A percentile compares a stretch with the other conserved stretches of the same genome.
Conservation (phyloP, 1,284 basidiomycete genomes). For the Ceratobasidium sp. region DNA sequence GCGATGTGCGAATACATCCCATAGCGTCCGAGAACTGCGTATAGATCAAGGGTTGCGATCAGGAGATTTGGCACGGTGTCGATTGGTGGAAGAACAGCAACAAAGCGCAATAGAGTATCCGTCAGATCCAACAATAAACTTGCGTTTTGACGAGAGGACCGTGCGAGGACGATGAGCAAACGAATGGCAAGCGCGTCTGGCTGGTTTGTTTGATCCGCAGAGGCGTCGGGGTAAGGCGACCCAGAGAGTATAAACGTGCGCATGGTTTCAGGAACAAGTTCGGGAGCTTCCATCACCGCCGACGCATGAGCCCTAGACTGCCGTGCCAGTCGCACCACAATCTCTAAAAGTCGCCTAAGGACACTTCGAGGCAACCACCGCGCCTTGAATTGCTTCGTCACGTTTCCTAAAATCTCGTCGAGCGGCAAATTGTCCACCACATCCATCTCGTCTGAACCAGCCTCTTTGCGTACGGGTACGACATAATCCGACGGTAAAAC, state of each 20-base stretch:
- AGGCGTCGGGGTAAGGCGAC: constrained; percentile 56
- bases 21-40: constrained; percentile 77
- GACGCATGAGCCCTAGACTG: constrained; percentile 70
- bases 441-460: constrained; percentile 28
- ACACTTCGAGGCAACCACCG: constrained; percentile 64
- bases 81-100: constrained; percentile 70
- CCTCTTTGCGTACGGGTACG: constrained; percentile 9
- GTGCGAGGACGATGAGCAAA: constrained; percentile 72
- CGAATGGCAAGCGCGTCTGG: constrained; percentile 67
- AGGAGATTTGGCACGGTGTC: constrained; percentile 67
- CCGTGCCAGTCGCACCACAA: constrained; percentile 73
- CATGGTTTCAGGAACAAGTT: constrained; percentile 66
- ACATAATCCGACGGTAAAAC: constrained; percentile 45
- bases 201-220: constrained; percentile 52
- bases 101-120: constrained; percentile 81
- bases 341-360: constrained; percentile 69
- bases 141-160: constrained; percentile 77
- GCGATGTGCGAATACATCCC: constrained; percentile 79
- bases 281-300: constrained; percentile 66
- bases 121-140: constrained; percentile 66
- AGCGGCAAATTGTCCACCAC: constrained; percentile 50
- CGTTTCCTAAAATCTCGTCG: constrained; percentile 15
- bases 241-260: constrained; percentile 65
- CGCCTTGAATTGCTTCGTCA: constrained; percentile 26
- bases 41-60: constrained; percentile 73